Base-by-base conservation (phyloP, 495 filamentous ascomycete species). In the Corynascus novoguineensis region DNA sequence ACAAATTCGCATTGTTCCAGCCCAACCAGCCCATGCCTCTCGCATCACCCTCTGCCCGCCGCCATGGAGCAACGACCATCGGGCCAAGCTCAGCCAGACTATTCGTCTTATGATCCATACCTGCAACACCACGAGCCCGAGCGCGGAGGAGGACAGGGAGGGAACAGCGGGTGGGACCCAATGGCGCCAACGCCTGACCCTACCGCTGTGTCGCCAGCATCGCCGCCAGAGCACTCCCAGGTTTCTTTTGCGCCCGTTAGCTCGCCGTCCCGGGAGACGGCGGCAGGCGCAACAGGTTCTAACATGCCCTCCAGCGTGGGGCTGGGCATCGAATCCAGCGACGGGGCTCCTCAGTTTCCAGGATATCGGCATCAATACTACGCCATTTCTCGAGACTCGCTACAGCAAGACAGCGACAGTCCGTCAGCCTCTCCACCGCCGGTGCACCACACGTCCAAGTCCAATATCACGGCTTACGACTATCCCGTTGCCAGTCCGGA, bases 181-280 rank as follows among this genome's bases (percentile, higher is more conserved):
- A 28, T 55, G 4, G 53, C 53, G 24, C 15, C 53, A 48, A 55
- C 53, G 9, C 53, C 53, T 11, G 44, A 55, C 22, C n/a, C 50
- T 3, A 37, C 15, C 11, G 31, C 31, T 11, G 31, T 14, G 5
- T 50, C 17, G 24, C 47, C 55, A 19, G 15, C 37, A 22, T 29
- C 55, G 29, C 44, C 47, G 38, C 35, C 46, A 9, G 46, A 27
- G 29, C 32, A 24, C 27, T n/a, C 55, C 14, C 17, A 29, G 14
- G 27, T 57, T 5, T 14, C 55, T 0, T 57, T 50, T 35, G 55
- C 38, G 19, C 28, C 55, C 10, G 34, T 28, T 15, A 34, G 31
- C 27, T 28, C 55, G n/a, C 27, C 54, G 6, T 1, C 31, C 21
- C 22, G 34, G 25, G 27, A 21, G 19, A 5, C 32, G 5, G 15